Evolutionary conservation across 1,284 basidiomycete genomes (phyloP), one percentile per base, ranked within the genome.

Genomic region (Papiliotrema fonsecae): DNA sequence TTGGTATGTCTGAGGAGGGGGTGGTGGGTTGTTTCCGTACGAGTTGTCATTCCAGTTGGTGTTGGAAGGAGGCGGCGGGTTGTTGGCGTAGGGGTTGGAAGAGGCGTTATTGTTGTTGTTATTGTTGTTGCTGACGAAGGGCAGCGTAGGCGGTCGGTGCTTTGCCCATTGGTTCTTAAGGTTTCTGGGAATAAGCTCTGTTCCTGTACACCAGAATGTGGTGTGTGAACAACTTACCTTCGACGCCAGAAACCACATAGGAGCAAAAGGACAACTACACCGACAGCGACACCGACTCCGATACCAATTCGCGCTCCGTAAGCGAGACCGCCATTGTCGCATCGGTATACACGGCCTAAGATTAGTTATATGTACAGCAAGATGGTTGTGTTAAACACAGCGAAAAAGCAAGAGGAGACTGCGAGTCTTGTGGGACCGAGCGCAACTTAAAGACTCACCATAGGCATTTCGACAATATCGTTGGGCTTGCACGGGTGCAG

Each of bases 281-380:
- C 65, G 14, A 53, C 65, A 6, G 64, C 71, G 18, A 72, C 49
- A 31, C 66, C 67, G 7, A 70, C 51, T 49, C 69, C 71, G 37
- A 73, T 70, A 49, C 67, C 71, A 35, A 69, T 60, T 27, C 69
- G 51, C 4, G 67, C 68, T 27, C 66, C 69, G 41, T 59, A 61
- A 5, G 50, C 41, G 6, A 73, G 43, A 3, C 66, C 66, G 25
- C 48, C 42, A 24, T 52, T 47, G 40, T 61, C 56, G 42, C 61
- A 61, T 38, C 64, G 57, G 35, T 62, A 61, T 18, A 45, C n/a
- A 4, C 52, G 45, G 21, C 53, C 60, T 60, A 39, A n/a, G 34
- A 35, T 14, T 35, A 5, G 19, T 14, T 16, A 35, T 19, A 31
- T 31, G 34, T n/a, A n/a, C n/a, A n/a, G n/a, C n/a, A n/a, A n/a